phyloP scores from a whole-genome alignment of 106 monocot species.

The Dendrobium huoshanense region DNA sequence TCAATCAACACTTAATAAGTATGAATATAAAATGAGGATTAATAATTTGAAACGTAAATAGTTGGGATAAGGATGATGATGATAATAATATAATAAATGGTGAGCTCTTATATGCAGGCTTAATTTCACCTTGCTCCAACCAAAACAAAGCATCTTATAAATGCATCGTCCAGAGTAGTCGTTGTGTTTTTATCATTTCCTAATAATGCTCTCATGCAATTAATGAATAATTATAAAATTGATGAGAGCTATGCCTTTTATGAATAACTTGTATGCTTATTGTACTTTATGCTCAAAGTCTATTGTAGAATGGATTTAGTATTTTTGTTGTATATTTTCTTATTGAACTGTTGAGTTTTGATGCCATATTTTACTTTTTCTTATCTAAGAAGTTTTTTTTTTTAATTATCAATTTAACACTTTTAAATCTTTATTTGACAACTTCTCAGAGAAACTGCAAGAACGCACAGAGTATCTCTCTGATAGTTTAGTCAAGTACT shows the following conservation, averaged over 20 bases:
- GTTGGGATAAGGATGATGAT: too few species aligned
- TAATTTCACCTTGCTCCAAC: neutral
- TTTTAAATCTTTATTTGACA: slow-evolving; percentile 4
- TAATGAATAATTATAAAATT: neutral
- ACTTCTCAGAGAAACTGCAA: slow-evolving; percentile 33
- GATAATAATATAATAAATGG: neutral
- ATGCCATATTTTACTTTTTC: neutral
- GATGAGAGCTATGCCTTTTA: neutral
- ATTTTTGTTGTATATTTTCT: neutral
- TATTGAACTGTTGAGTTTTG: neutral
- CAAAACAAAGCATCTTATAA: neutral
- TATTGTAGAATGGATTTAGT: neutral
- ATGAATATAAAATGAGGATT: neutral
- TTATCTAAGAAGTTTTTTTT: neutral
- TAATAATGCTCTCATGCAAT: neutral
- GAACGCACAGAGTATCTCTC: slow-evolving; percentile 18
- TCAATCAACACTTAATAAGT: too few species aligned
- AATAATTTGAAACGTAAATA: too few species aligned
- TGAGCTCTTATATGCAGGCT: neutral
- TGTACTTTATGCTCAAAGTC: neutral
- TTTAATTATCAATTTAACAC: neutral
- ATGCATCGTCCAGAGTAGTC: neutral
- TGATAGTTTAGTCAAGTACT: slow-evolving; percentile 59
- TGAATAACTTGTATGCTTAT: neutral
- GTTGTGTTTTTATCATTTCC: neutral